A percentile compares a stretch with the other conserved stretches of the same genome.
Conservation (phyloP, 176 grass and related monocot species). For the Melocanna baccifera region DNA sequence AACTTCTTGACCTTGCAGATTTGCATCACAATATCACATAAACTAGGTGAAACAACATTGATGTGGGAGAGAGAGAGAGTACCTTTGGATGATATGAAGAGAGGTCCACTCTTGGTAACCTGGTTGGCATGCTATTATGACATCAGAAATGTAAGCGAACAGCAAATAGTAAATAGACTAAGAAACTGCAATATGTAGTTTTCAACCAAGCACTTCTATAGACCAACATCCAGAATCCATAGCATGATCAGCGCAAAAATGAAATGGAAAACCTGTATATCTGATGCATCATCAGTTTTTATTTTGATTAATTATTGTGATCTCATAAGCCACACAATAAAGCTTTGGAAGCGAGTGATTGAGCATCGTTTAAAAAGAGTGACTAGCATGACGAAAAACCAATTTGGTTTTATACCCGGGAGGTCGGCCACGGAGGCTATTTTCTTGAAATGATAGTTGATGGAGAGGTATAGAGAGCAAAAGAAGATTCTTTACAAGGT, state of each 20-base stretch:
- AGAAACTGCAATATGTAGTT: slow-evolving; percentile 6
- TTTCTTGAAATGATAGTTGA: too few relatives aligned
- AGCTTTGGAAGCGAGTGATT: too few relatives aligned
- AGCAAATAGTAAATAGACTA: background rate
- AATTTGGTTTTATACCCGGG: too few relatives aligned
- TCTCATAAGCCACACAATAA: background rate
- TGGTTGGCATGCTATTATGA: slow-evolving; percentile 32
- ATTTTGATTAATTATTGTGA: background rate
- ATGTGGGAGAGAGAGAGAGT: background rate
- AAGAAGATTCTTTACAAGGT: too few relatives aligned
- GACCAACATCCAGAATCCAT: background rate
- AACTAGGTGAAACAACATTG: background rate
- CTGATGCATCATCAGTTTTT: background rate
- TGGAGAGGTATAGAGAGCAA: too few relatives aligned
- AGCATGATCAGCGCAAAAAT: slow-evolving; percentile 2
- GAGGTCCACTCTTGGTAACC: slow-evolving; percentile 98
- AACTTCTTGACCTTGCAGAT: slow-evolving; percentile 1
- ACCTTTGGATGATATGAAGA: slow-evolving; percentile 99
- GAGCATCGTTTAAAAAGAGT: too few relatives aligned
- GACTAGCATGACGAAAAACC: too few relatives aligned
- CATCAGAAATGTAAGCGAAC: slow-evolving; percentile 28
- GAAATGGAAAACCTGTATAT: background rate
- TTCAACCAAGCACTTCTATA: slow-evolving; percentile 1
- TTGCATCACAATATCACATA: slow-evolving; percentile 5
- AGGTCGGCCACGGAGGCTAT: too few relatives aligned